Base-by-base conservation (phyloP, 371 early-diverging fungal species). In the Syncephalis fuscata region DNA sequence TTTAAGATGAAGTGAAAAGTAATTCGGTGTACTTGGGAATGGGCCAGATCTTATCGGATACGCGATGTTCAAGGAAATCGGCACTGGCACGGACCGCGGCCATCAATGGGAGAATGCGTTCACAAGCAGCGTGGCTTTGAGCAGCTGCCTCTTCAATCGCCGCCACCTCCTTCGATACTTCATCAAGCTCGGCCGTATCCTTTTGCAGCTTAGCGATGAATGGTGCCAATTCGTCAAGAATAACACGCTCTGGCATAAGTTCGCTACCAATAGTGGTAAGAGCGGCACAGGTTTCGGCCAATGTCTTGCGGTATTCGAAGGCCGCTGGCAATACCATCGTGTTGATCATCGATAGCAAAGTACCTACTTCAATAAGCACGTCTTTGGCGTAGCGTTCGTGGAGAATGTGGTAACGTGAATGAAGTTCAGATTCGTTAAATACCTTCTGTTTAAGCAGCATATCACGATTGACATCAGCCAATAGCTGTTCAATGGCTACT, bases 21-120 rank as follows among this genome's bases (percentile, higher is more conserved):
- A 95, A 73, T 68, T 95, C 93, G 44, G 83, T 78, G 80, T 92
- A 93, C 71, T 88, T 92, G 70, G 97, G 97, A 68, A 85, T 74
- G 39, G 92, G 88, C 87, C 92, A 96, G 65, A 67, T 70, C 75
- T 83, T 88, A 72, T 93, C 92, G 21, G 84, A 76, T 17, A 87
- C 76, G 23, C 76, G 53, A 39, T 65, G 58, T 67, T 96, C 94
- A 41, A 94, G 67, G 22, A 56, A 60, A 54, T 96, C 94, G 38
- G 85, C 77, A 24, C 66, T 64, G 8, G 51, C 59, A 55, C 97
- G 81, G 46, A 81, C 75, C 14, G 60, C 58, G 48, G 80, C 75
- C 71, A 96, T 79, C 45, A 72, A 63, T 14, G 80, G 78, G 17
- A 78, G 54, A 27, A 96, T 62, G 15, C 63, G 59, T 46, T 68